A percentile compares a stretch with the other conserved stretches of the same genome.
Evolutionary conservation across 2,329 filamentous ascomycete species (phyloP).

Genomic region (Immersiporthe knoxdaviesiana): DNA sequence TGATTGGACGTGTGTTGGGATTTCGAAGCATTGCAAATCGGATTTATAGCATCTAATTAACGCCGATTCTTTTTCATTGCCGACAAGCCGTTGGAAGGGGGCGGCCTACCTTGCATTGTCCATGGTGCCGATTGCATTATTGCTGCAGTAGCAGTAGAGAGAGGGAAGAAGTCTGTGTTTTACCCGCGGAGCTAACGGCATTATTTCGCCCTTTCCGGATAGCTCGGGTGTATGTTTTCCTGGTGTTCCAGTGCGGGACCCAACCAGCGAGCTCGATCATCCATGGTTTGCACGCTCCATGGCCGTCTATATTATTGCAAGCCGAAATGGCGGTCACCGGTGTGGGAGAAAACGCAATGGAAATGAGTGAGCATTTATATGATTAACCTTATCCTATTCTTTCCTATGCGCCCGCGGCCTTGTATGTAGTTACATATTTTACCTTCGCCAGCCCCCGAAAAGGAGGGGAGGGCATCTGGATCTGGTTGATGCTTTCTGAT

Average conservation of each 20-base stretch:
- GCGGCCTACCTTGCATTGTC: neutral
- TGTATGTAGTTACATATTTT: too few relatives aligned
- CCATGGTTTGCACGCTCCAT: neutral
- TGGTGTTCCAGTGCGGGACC: too few relatives aligned
- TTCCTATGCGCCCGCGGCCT: too few relatives aligned
- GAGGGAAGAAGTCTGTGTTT: neutral
- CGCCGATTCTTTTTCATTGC: neutral
- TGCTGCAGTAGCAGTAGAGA: neutral
- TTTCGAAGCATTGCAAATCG: constrained; percentile 2
- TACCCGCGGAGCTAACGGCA: neutral
- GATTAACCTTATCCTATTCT: too few relatives aligned
- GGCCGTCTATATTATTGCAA: neutral
- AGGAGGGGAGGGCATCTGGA: too few relatives aligned
- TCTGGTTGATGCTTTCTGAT: too few relatives aligned
- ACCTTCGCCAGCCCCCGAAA: too few relatives aligned
- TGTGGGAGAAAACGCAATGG: too few relatives aligned
- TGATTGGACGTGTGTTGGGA: neutral
- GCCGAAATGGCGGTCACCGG: too few relatives aligned
- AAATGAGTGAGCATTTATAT: too few relatives aligned
- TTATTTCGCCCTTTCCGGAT: neutral
- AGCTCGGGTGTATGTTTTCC: neutral
- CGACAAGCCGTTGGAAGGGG: neutral
- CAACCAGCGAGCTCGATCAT: too few relatives aligned
- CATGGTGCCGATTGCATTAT: neutral
- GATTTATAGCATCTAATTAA: neutral